phyloP scores from a whole-genome alignment of 495 filamentous ascomycete species.

The Hypoxylon cercidicola region DNA sequence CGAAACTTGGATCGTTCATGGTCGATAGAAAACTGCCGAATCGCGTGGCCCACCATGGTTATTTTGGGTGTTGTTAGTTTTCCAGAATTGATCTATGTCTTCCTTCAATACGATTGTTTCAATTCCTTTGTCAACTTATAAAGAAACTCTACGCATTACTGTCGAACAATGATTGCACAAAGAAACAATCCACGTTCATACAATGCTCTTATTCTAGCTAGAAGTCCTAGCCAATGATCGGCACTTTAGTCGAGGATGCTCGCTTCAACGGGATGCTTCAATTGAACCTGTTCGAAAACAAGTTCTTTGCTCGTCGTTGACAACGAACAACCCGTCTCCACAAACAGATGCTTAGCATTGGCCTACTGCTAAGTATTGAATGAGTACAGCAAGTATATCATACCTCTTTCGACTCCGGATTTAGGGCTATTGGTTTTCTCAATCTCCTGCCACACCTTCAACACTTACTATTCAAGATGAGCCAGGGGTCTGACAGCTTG shows the following conservation, averaged over 20 bases:
- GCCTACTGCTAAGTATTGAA: no score
- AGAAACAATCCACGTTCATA: not conserved
- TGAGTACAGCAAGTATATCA: no score
- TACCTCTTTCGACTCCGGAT: not conserved
- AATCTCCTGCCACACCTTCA: not conserved
- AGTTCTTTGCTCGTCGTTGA: not conserved
- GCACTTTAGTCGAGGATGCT: not conserved
- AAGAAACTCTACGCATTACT: not conserved
- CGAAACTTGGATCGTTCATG: not conserved
- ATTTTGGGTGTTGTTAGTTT: not conserved
- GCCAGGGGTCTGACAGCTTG: slow-evolving; percentile 2
- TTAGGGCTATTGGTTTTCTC: not conserved
- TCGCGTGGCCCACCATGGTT: not conserved
- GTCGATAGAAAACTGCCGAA: not conserved
- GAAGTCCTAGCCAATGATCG: not conserved
- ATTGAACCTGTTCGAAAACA: not conserved
- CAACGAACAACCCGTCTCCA: no score
- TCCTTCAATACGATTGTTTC: slow-evolving; percentile 3
- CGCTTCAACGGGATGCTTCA: not conserved
- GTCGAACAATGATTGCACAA: not conserved
- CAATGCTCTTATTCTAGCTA: no score
- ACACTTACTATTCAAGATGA: not conserved
- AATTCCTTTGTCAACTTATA: slow-evolving; percentile 9
- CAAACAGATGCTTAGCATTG: no score
- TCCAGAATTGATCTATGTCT: not conserved